Evolutionary conservation across 31 red algal species (phyloP), one percentile per base, ranked within the genome.

Genomic region (Asparagopsis taxiformis): DNA sequence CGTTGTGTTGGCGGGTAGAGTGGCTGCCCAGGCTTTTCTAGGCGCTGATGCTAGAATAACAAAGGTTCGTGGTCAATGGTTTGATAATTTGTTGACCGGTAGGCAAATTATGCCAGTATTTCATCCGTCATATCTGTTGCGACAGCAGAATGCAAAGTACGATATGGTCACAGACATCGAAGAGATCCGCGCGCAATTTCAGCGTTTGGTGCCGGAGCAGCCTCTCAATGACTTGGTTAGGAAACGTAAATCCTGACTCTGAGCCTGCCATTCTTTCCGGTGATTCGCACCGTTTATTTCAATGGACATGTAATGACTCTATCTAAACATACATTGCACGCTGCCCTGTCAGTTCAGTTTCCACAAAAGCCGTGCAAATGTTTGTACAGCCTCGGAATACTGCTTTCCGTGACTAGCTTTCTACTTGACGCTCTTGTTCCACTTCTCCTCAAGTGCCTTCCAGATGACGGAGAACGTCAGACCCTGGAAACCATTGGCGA

Each of bases 401-500:
- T n/a, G n/a, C n/a, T n/a, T n/a, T n/a, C n/a, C n/a, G n/a, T n/a
- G n/a, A n/a, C n/a, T n/a, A n/a, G n/a, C n/a, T n/a, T n/a, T n/a
- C n/a, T 68, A 70, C 31, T 81, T 58, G 66, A 53, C 50, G 1
- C 49, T 21, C 55, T 71, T 83, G 79, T 72, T 83, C 79, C 79
- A 83, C 32, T 83, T 83, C 41, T 83, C 79, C 58, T 83, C 79
- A 3, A 83, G 57, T 13, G 81, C 81, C 68, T 90, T 90, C 87
- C 87, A 91, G 54, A 91, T 70, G 5, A 91, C 87, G 28, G 77
- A 77, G 64, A 91, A 91, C 3, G 72, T 75, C 6, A 82, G 77
- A 28, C 87, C 87, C 44, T 91, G 87, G 63, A 91, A 83, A 21
- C 77, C 87, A 54, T 91, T 91, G 3, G 87, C 78, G 64, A 91